Evolutionary conservation across 495 filamentous ascomycete species (phyloP).

Genomic region (Antarctomyces pellizariae): DNA sequence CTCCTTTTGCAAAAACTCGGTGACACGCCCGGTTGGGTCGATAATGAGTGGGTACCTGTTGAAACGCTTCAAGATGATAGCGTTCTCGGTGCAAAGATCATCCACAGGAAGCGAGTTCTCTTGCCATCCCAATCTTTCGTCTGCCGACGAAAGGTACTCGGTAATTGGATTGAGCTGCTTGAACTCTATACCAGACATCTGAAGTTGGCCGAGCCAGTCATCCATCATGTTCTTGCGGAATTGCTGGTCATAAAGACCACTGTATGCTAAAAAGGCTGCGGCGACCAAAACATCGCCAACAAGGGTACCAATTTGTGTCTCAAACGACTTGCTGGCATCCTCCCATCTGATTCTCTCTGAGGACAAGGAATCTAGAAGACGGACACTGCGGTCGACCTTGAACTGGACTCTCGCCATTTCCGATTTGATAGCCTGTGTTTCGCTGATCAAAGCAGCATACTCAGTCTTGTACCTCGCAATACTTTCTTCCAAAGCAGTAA

Average conservation of each 20-base stretch:
- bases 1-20: conserved; percentile 84
- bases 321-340: conserved; percentile 88
- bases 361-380: conserved; percentile 79
- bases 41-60: conserved; percentile 97
- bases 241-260: conserved; percentile 91
- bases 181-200: conserved; percentile 70
- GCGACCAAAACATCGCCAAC: conserved; percentile 89
- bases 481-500: conserved; percentile 61
- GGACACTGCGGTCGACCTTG: conserved; percentile 92
- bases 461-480: conserved; percentile 94
- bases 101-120: conserved; percentile 90
- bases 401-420: conserved; percentile 93
- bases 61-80: conserved; percentile 89
- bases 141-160: conserved; percentile 89
- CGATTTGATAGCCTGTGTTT: conserved; percentile 89
- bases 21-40: conserved; percentile 82
- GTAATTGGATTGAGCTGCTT: conserved; percentile 88
- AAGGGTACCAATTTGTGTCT: conserved; percentile 89
- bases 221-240: conserved; percentile 95
- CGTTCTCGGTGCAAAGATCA: conserved; percentile 96
- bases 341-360: conserved; percentile 89
- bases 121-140: conserved; percentile 88
- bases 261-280: conserved; percentile 92
- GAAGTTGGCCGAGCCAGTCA: conserved; percentile 84
- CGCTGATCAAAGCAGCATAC: conserved; percentile 86